Base-by-base conservation (phyloP, 1,284 basidiomycete genomes). In the Boletus sp. region DNA sequence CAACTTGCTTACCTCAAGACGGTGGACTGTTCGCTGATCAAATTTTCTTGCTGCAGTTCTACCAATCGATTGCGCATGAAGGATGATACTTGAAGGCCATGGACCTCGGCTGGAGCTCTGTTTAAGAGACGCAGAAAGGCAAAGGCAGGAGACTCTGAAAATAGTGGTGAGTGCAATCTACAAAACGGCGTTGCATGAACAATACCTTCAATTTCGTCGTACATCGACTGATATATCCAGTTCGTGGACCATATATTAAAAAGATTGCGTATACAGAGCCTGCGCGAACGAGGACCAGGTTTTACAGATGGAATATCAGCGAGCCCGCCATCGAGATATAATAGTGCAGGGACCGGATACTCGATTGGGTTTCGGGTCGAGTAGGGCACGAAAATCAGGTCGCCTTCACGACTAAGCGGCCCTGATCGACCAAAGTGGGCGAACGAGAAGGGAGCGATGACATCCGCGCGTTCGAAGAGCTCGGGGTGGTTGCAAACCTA, bases 401-500 rank as follows among this genome's bases (percentile, higher is more conserved):
- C 94, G 22, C 88, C 86, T 70, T 98, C 92, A 27, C 95, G 83
- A 41, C 80, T 76, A 16, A 95, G 70, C 32, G 88, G 85, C 8
- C 88, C 89, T 10, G 94, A 87, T 44, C 81, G 81, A 38, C 89
- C 90, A 65, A 91, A 98, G 10, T 77, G 73, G 44, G 86, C 82
- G 62, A 99, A 95, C 2, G 93, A 88, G 64, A 92, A 90, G 1
- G 96, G 94, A 2, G 94, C 90, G 10, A 87, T 79, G 27, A 99
- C 95, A 64, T 99, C 96, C 27, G 95, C 94, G 19, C 96, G 85
- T 68, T 99, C 94, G 63, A 99, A 99, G 36, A 99, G 78, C 67
- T 99, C 96, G 0, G 96, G 96, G 61, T 99, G 96, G 62, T 98
- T 99, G 77, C 95, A 99, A 54, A 98, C 93, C 86, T 88, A 48